Evolutionary conservation across 345 rosid genomes (phyloP).

Genomic region (thale cress (Arabidopsis thaliana)): DNA sequence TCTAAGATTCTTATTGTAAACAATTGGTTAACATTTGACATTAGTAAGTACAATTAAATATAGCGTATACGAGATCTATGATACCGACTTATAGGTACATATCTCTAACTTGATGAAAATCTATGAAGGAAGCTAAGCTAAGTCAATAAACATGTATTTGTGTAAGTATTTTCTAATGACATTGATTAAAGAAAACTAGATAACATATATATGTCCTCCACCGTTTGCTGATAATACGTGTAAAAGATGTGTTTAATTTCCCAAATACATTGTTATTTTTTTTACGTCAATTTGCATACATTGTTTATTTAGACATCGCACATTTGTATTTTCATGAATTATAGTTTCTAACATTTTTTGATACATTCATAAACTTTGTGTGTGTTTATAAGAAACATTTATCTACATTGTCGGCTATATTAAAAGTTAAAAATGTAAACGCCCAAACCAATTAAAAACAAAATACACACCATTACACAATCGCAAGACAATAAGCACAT

Average conservation of each 20-base stretch:
- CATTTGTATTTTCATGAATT: background rate
- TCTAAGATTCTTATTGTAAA: background rate
- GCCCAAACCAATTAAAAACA: background rate
- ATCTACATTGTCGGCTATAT: constrained; percentile 14
- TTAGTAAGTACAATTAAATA: background rate
- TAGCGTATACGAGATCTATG: constrained; percentile 1
- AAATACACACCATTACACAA: background rate
- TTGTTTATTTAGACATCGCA: constrained; percentile 12
- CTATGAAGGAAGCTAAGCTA: background rate
- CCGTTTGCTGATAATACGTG: background rate
- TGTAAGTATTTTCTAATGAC: constrained; percentile 3
- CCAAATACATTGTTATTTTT: no score
- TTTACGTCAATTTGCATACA: no score
- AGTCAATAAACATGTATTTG: constrained; percentile 2
- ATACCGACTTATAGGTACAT: background rate
- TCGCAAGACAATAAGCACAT: background rate
- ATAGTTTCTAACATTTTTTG: background rate
- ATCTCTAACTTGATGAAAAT: background rate
- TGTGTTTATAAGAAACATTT: background rate
- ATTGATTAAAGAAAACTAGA: background rate
- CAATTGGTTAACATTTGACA: background rate
- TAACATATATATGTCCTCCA: constrained; percentile 2
- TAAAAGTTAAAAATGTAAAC: background rate
- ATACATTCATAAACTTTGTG: background rate
- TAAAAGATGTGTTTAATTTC: background rate